Evolutionary conservation across 768 basidiomycete species (phyloP).

Genomic region (Leccinum subgranulosum): DNA sequence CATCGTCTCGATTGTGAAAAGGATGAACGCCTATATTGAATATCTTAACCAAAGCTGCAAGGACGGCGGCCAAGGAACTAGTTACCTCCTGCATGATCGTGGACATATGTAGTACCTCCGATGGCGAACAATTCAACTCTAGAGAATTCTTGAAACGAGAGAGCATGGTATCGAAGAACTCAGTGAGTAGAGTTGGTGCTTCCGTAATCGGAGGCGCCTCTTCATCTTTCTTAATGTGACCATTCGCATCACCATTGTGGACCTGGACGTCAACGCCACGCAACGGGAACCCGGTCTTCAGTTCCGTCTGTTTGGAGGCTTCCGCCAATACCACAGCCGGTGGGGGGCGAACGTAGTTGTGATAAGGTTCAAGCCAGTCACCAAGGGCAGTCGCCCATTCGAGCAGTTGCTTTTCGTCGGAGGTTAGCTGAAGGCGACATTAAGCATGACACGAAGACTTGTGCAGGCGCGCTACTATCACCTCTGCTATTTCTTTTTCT

Average conservation of each 20-base stretch:
- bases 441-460: background rate
- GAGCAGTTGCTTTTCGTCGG: slow-evolving; percentile 55
- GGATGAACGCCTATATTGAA: slow-evolving; percentile 57
- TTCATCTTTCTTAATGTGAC: slow-evolving; percentile 63
- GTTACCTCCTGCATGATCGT: slow-evolving; percentile 72
- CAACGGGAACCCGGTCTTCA: slow-evolving; percentile 66
- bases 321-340: slow-evolving; percentile 70
- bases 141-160: slow-evolving; percentile 46
- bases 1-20: slow-evolving; percentile 64
- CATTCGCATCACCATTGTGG: slow-evolving; percentile 33
- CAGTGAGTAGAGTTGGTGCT: slow-evolving; percentile 49
- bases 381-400: slow-evolving; percentile 61
- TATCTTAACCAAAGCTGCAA: background rate
- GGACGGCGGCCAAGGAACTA: background rate
- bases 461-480: slow-evolving; percentile 22
- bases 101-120: slow-evolving; percentile 68
- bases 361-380: slow-evolving; percentile 76
- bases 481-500: slow-evolving; percentile 55
- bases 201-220: slow-evolving; percentile 65
- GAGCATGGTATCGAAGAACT: slow-evolving; percentile 64
- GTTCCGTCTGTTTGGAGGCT: slow-evolving; percentile 66
- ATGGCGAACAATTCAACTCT: slow-evolving; percentile 38
- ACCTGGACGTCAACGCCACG: slow-evolving; percentile 54
- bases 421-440: slow-evolving; percentile 51
- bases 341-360: slow-evolving; percentile 69